Evolutionary conservation across 2,329 filamentous ascomycete genomes (phyloP).

Genomic region (Xylaria sp.): DNA sequence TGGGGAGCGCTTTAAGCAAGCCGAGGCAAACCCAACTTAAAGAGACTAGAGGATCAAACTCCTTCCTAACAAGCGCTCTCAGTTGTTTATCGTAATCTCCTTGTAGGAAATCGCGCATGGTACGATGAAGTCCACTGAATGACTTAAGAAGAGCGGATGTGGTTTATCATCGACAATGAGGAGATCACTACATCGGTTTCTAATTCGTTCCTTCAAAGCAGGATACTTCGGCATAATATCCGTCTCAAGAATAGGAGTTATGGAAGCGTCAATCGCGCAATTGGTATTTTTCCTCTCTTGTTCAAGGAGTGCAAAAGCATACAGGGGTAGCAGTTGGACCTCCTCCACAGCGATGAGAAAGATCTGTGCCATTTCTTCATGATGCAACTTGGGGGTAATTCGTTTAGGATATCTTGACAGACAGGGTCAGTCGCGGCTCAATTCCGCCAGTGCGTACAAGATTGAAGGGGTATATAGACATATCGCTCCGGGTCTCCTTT

Average conservation of each 20-base stretch:
- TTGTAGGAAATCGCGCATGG: background rate
- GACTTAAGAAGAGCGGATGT: background rate
- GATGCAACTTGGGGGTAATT: slow-evolving; percentile 12
- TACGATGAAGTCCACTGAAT: slow-evolving; percentile 1
- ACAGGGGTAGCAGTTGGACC: background rate
- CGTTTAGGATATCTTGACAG: background rate
- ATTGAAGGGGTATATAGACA: background rate
- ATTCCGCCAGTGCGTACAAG: background rate
- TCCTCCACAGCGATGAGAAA: slow-evolving; percentile 4
- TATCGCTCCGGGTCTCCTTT: background rate
- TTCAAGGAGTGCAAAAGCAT: background rate
- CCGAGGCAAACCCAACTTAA: background rate
- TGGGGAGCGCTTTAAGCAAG: background rate
- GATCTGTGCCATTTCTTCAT: slow-evolving; percentile 15
- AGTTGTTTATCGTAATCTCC: background rate
- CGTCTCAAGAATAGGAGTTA: background rate
- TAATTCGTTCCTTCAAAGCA: background rate
- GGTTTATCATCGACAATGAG: background rate
- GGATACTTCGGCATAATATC: background rate
- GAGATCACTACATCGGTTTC: slow-evolving; percentile 6
- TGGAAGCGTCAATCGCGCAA: background rate
- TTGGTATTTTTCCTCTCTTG: background rate
- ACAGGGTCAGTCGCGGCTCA: background rate
- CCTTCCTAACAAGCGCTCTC: background rate
- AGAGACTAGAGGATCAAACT: slow-evolving; percentile 1